Evolutionary conservation across 768 basidiomycete species (phyloP).

Genomic region (Tylopilus rubrobrunneus): DNA sequence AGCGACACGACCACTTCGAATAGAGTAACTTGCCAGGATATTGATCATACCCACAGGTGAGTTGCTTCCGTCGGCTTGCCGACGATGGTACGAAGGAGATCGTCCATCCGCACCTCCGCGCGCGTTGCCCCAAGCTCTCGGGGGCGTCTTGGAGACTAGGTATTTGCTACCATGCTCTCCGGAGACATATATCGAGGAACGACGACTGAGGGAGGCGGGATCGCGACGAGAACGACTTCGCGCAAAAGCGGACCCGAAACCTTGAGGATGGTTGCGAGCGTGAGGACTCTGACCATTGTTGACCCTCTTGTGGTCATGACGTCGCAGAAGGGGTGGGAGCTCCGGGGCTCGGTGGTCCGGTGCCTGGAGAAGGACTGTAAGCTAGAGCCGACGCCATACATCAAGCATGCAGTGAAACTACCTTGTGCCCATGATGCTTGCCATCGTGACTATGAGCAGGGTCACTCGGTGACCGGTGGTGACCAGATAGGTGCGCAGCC

Average conservation of each 20-base stretch:
- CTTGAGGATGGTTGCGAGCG: conserved; percentile 4
- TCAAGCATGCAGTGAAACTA: neutral
- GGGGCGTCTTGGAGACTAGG: conserved; percentile 16
- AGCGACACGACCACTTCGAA: conserved; percentile 2
- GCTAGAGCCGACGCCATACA: neutral
- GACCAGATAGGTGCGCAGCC: conserved; percentile 36
- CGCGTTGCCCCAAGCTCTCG: neutral
- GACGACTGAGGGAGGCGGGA: conserved; percentile 7
- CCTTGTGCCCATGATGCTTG: conserved; percentile 4
- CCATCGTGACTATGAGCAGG: neutral
- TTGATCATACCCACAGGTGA: conserved; percentile 43
- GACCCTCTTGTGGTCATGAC: neutral
- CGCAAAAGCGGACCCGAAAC: conserved; percentile 17
- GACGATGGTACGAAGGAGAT: conserved; percentile 1
- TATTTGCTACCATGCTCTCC: conserved; percentile 28
- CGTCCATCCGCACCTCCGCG: neutral
- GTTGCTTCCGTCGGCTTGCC: conserved; percentile 10
- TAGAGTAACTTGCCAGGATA: conserved; percentile 41
- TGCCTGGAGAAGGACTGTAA: neutral
- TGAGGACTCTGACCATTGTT: neutral
- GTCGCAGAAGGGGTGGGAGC: conserved; percentile 19
- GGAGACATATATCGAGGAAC: conserved; percentile 22
- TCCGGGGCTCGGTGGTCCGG: neutral
- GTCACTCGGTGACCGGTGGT: neutral
- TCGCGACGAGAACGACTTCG: conserved; percentile 17